Percentiles rank a stretch among this genome's conserved stretches.
phyloP scores from a whole-genome alignment of 208 protist species.

The Leishmania braziliensis region DNA sequence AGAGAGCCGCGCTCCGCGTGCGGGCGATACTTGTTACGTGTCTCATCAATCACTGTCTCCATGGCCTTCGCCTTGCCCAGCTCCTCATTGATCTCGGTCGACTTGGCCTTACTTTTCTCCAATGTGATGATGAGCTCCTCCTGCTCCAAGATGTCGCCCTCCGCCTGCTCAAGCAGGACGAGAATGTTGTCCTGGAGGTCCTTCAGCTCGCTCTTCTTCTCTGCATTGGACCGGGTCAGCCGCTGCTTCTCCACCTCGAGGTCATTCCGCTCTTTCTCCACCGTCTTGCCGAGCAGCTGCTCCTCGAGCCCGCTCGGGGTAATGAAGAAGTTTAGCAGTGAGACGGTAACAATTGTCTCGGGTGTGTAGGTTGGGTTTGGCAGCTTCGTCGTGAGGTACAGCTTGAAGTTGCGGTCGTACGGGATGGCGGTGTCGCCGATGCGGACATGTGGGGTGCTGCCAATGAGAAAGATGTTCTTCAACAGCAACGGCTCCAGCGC shows the following conservation, averaged over 20 bases:
- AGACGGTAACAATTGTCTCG: constrained; percentile 96
- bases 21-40: constrained; percentile 94
- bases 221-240: constrained; percentile 93
- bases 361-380: constrained; percentile 97
- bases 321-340: constrained; percentile 98
- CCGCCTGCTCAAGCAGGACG: constrained; percentile 92
- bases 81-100: constrained; percentile 94
- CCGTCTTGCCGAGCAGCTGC: constrained; percentile 96
- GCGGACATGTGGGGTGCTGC: constrained; percentile 94
- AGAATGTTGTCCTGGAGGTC: constrained; percentile 97
- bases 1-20: constrained; percentile 95
- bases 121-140: constrained; percentile 97
- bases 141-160: constrained; percentile 97
- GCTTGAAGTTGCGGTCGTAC: constrained; percentile 95
- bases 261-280: constrained; percentile 97
- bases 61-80: constrained; percentile 94
- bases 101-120: constrained; percentile 95
- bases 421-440: constrained; percentile 97
- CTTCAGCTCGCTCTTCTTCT: constrained; percentile 96
- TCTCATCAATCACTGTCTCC: constrained; percentile 96
- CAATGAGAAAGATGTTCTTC: constrained; percentile 94
- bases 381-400: constrained; percentile 98
- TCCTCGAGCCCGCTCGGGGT: constrained; percentile 96
- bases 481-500: constrained; percentile 96
- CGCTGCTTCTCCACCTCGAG: constrained; percentile 96